Evolutionary conservation across 805 yeast species (phyloP).

Genomic region (Cyberlindnera samutprakarnensis): DNA sequence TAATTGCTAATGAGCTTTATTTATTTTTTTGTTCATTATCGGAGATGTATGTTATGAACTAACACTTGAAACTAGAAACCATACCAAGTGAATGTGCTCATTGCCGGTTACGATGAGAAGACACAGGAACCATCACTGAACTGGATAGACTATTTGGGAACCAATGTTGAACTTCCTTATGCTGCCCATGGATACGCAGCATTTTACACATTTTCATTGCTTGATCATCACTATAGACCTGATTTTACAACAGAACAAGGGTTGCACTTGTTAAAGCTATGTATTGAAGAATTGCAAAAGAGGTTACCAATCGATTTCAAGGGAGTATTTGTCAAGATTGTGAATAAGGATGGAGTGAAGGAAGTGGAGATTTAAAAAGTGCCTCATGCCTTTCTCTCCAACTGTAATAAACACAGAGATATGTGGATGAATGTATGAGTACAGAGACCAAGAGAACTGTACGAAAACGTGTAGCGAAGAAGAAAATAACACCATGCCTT

Average conservation of each 20-base stretch:
- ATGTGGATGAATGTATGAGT: no score
- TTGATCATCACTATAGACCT: conserved; percentile 83
- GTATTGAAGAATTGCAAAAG: conserved; percentile 69
- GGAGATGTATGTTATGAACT: conserved; percentile 5
- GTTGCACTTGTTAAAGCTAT: conserved; percentile 57
- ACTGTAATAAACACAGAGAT: no score
- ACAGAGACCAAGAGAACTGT: no score
- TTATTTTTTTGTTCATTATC: background rate
- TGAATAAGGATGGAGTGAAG: conserved; percentile 55
- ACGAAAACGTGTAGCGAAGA: no score
- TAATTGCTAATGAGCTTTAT: no score
- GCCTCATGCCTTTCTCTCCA: no score
- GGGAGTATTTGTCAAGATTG: conserved; percentile 66
- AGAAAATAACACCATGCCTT: no score
- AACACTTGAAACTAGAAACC: conserved; percentile 66
- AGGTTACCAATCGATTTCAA: conserved; percentile 94
- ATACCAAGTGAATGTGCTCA: conserved; percentile 83
- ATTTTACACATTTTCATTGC: conserved; percentile 80
- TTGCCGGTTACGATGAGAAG: conserved; percentile 74
- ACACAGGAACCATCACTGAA: conserved; percentile 58
- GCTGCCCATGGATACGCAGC: conserved; percentile 99
- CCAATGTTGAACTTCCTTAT: conserved; percentile 84
- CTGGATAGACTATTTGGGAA: conserved; percentile 92
- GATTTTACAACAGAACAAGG: conserved; percentile 78
- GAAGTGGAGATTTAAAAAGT: conserved; percentile 24